These are phyloP conservation scores for Spathaspora jeffriesii DNA, from an alignment of 1,139 yeast species.

Conservation along the genomic window DNA sequence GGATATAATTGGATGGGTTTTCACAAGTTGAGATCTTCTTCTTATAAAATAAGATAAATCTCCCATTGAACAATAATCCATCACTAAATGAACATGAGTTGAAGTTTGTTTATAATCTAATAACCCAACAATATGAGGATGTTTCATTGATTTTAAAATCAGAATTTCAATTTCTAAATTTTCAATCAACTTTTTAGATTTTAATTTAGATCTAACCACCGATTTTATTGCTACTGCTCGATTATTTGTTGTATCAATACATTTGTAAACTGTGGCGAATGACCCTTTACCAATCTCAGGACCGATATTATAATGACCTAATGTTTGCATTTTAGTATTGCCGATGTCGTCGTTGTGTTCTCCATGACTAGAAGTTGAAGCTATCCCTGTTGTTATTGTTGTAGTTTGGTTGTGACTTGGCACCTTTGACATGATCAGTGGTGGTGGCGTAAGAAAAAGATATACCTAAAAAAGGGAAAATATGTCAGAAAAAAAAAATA, in stretches of 20 bases:
- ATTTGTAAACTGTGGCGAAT: conserved; percentile 51
- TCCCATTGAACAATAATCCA: conserved; percentile 97
- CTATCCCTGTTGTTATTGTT: background rate
- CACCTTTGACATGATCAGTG: conserved; percentile 5
- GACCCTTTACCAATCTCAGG: conserved; percentile 54
- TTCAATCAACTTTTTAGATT: conserved; percentile 82
- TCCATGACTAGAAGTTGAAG: background rate
- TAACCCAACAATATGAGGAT: conserved; percentile 89
- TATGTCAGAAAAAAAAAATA: background rate
- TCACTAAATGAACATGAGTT: conserved; percentile 83
- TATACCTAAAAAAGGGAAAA: conserved; percentile 1
- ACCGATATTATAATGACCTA: conserved; percentile 32
- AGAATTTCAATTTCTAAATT: conserved; percentile 90
- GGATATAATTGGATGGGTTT: conserved; percentile 78
- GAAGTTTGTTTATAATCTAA: conserved; percentile 80
- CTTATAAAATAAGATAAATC: conserved; percentile 87
- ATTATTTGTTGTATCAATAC: conserved; percentile 43
- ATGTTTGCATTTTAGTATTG: background rate
- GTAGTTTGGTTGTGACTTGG: background rate
- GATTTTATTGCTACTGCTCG: conserved; percentile 84
- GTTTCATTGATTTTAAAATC: conserved; percentile 81
- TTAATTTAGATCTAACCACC: conserved; percentile 79
- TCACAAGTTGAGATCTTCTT: conserved; percentile 68
- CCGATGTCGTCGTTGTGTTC: background rate
- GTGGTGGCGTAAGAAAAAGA: conserved; percentile 5